Evolutionary conservation across 306 rosid genomes (phyloP).

Genomic region (Albizia julibrissin): DNA sequence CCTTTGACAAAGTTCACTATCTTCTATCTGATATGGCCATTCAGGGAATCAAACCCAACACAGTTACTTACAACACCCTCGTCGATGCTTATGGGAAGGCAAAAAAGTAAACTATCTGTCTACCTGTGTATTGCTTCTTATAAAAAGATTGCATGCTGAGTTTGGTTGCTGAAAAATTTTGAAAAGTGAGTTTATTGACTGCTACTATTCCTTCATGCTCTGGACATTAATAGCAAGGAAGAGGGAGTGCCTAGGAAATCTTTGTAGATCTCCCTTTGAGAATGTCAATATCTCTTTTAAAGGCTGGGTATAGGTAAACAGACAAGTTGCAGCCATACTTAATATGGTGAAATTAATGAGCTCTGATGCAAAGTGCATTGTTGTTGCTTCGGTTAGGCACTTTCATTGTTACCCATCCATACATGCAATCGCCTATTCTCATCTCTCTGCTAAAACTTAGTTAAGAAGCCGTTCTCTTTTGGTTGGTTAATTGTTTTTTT

Average conservation of each 20-base stretch:
- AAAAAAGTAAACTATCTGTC: slow-evolving; percentile 56
- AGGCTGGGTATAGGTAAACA: slow-evolving; percentile 12
- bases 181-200: slow-evolving; percentile 3
- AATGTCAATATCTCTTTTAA: slow-evolving; percentile 6
- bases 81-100: slow-evolving; percentile 93
- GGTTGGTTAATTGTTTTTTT: not conserved
- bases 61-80: slow-evolving; percentile 80
- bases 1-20: slow-evolving; percentile 70
- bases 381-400: not conserved
- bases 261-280: not conserved
- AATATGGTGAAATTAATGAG: slow-evolving; percentile 7
- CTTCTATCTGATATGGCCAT: slow-evolving; percentile 78
- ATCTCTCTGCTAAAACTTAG: slow-evolving; percentile 17
- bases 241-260: not conserved
- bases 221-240: not conserved
- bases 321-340: not conserved
- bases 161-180: slow-evolving; percentile 41
- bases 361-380: not conserved
- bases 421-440: not conserved
- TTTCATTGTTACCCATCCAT: slow-evolving; percentile 13
- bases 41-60: slow-evolving; percentile 77
- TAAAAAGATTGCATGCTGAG: slow-evolving; percentile 31
- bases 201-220: slow-evolving; percentile 22
- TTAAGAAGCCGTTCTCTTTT: not conserved
- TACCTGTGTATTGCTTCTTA: slow-evolving; percentile 21